Evolutionary conservation across 306 rosid genomes (phyloP).

Genomic region (Cucumis sativus): DNA sequence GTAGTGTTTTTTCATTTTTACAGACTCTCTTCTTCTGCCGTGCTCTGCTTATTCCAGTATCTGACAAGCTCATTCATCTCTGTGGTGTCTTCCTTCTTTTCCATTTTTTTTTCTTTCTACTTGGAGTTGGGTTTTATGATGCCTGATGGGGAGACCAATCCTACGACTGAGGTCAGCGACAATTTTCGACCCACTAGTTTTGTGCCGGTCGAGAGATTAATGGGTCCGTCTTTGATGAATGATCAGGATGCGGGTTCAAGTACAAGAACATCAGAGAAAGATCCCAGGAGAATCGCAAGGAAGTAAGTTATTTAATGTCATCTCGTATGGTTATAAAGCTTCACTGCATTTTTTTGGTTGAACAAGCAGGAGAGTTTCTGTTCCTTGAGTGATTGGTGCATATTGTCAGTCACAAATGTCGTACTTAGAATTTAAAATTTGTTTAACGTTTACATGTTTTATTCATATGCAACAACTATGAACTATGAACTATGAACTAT

Average conservation of each 20-base stretch:
- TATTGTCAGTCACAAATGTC: not conserved
- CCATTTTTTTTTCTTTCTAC: not conserved
- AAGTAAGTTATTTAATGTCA: slow-evolving; percentile 22
- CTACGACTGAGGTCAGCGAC: not conserved
- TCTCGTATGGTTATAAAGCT: not conserved
- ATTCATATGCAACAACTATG: not conserved
- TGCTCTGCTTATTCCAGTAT: not conserved
- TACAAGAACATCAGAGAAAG: slow-evolving; percentile 22
- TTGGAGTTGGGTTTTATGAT: slow-evolving; percentile 1
- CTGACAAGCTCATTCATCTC: not conserved
- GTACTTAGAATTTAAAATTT: not conserved
- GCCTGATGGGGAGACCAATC: not conserved
- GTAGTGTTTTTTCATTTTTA: not conserved
- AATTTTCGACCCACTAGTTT: not conserved
- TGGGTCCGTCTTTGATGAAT: slow-evolving; percentile 6
- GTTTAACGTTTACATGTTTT: not conserved
- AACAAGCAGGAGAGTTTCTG: not conserved
- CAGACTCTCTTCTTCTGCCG: not conserved
- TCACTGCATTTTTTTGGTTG: not conserved
- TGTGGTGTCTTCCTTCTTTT: not conserved
- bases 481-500: not conserved
- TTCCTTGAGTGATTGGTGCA: not conserved
- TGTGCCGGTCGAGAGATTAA: not conserved
- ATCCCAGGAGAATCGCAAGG: slow-evolving; percentile 54
- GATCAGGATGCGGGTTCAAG: slow-evolving; percentile 13